A percentile compares a stretch with the other conserved stretches of the same genome.
Evolutionary conservation across 1,139 yeast genomes (phyloP).

Genomic region (Geotrichum klebahnii): DNA sequence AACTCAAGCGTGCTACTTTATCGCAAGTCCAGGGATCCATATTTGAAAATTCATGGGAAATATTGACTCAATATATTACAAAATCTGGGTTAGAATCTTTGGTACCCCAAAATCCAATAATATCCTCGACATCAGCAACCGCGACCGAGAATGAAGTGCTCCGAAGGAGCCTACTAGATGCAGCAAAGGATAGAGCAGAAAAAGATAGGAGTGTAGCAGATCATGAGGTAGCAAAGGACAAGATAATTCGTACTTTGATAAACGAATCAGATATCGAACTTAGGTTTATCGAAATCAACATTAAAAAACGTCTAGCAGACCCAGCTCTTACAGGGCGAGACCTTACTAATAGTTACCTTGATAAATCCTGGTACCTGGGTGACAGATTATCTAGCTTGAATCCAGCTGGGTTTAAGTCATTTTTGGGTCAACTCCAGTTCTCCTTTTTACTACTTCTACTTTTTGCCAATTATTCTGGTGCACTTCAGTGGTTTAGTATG

Average conservation of each 20-base stretch:
- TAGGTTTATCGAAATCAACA: slow-evolving; percentile 40
- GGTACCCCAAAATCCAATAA: slow-evolving; percentile 29
- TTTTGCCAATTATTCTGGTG: slow-evolving; percentile 47
- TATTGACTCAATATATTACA: slow-evolving; percentile 29
- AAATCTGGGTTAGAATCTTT: slow-evolving; percentile 25
- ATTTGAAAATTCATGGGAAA: slow-evolving; percentile 29
- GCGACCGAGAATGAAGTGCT: slow-evolving; percentile 42
- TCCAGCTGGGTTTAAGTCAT: slow-evolving; percentile 26
- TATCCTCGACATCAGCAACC: slow-evolving; percentile 43
- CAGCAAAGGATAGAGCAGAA: slow-evolving; percentile 26
- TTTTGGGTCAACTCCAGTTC: slow-evolving; percentile 44
- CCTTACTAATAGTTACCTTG: slow-evolving; percentile 42
- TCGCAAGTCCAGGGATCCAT: slow-evolving; percentile 4
- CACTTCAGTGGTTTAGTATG: slow-evolving; percentile 46
- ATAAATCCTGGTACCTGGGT: slow-evolving; percentile 45
- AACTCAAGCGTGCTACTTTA: slow-evolving; percentile 7
- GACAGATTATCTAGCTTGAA: slow-evolving; percentile 28
- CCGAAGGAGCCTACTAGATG: slow-evolving; percentile 33
- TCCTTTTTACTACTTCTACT: slow-evolving; percentile 39
- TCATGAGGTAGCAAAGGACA: slow-evolving; percentile 29
- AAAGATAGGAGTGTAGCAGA: slow-evolving; percentile 16
- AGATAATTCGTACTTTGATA: slow-evolving; percentile 35
- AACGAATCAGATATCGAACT: slow-evolving; percentile 37
- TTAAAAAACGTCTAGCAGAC: slow-evolving; percentile 37
- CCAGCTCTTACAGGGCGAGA: slow-evolving; percentile 38